Base-by-base conservation (phyloP, 352 stramenopile genomes). In the Phytophthora vignae region DNA sequence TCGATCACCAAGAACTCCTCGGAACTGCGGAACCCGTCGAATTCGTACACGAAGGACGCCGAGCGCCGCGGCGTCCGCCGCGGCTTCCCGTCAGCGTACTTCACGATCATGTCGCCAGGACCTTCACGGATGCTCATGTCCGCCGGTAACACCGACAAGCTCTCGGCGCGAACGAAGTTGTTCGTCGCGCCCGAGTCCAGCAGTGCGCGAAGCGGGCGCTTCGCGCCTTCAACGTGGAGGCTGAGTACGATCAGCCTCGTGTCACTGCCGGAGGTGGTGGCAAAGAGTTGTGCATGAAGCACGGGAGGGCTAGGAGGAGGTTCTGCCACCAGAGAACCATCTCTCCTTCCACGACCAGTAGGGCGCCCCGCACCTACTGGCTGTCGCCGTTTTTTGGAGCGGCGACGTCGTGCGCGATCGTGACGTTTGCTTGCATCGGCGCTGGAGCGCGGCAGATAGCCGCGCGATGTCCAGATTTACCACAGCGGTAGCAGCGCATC, bases 1-100 rank as follows among this genome's bases (percentile, higher is more conserved):
- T 85, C 67, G n/a, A 83, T 73, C 6, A 85, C 64, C 15, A 73
- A 36, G 40, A 85, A 82, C 0, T 76, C 63, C 10, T 76, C 65
- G 2, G 21, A 64, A 8, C 40, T 15, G 6, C 3, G 4, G 15
- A 78, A 77, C 1, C 64, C 69, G 19, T 78, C 72, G 31, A 80
- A 60, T 25, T 50, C 27, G 44, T 73, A 78, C 14, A 25, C 17
- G 12, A 77, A 60, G 21, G 33, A 54, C 8, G 55, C 60, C 0
- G 60, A 67, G 17, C 67, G 69, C 27, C 65, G 52, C 3, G 59
- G 60, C 15, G 33, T 12, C 0, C 44, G 56, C 2, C 65, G 57
- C 14, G 66, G 61, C 44, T 75, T 69, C 1, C 59, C 63, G 22
- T 79, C 67, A 12, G 63, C 59, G 27, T 75, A 67, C 50, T 58